Evolutionary conservation across 352 stramenopile species (phyloP), one percentile per base, ranked within the genome.

Genomic region (Globisporangium alternatum): DNA sequence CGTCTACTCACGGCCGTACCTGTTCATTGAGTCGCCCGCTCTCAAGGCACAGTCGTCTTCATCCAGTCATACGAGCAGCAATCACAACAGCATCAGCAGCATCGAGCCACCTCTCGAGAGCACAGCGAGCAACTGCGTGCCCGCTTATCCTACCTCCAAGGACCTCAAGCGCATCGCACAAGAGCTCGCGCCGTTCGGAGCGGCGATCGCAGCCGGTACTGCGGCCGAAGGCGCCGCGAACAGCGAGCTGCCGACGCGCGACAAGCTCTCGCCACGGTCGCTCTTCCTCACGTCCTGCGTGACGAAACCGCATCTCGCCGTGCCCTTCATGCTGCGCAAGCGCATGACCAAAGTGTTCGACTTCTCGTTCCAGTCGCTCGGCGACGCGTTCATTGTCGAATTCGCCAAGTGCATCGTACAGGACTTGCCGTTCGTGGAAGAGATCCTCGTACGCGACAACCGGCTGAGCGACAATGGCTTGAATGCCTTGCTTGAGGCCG

Each of bases 361-460:
- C 48, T 94, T 94, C 56, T 92, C 86, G 0, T 91, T 89, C 60
- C 83, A 94, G 58, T 89, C 83, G 2, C 77, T 94, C 3, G 86
- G 86, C 10, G 86, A 94, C 48, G 66, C 77, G 28, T 80, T 88
- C 33, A 84, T 90, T 17, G 60, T 71, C 10, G 80, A 84, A 21
- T 91, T 94, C 67, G 75, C 86, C n/a, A 75, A 68, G 21, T 83
- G 69, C n/a, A 48, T 92, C 13, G 59, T 73, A 33, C 74, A 82
- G 7, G 71, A 89, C 12, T 44, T 94, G 31, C 83, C 86, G 7
- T 78, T 77, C 44, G 77, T 94, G 0, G 78, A 92, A 66, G 83
- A 92, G 55, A 88, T 97, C 47, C 83, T 89, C 25, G 80, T 97
- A 4, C 76, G 83, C 7, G 88, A 97, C 70, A 97, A 97, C 47